A percentile compares a stretch with the other conserved stretches of the same genome.
phyloP scores from a whole-genome alignment of 2,329 filamentous ascomycete species.

The Thielaviopsis musarum region DNA sequence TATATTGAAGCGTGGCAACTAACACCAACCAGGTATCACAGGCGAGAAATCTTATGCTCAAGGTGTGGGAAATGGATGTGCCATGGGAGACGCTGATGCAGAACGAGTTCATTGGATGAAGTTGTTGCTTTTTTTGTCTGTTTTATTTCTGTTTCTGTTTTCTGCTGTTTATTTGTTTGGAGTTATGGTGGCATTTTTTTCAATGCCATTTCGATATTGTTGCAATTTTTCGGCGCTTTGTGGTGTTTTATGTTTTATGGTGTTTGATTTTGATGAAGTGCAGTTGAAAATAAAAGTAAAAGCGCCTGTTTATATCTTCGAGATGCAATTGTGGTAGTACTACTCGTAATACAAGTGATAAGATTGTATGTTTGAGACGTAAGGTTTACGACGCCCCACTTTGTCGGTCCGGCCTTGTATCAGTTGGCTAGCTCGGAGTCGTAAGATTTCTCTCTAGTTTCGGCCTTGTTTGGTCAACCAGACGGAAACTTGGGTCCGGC shows the following conservation, averaged over 20 bases:
- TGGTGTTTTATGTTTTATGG: neutral
- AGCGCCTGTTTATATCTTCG: neutral
- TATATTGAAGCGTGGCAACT: neutral
- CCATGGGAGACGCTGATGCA: conserved; percentile 52
- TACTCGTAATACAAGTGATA: neutral
- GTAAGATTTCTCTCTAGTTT: neutral
- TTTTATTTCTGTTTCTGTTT: neutral
- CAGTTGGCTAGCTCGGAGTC: neutral
- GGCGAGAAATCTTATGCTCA: conserved; percentile 49
- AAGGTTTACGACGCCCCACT: neutral
- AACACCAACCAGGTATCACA: conserved; percentile 30
- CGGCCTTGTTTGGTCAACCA: neutral
- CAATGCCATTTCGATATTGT: neutral
- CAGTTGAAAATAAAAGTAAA: neutral
- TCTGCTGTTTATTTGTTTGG: neutral
- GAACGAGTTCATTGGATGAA: conserved; percentile 51
- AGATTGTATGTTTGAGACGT: neutral
- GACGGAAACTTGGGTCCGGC: no score
- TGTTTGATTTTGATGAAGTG: neutral
- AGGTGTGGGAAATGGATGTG: conserved; percentile 49
- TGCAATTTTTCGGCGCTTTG: neutral
- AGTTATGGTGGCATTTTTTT: neutral
- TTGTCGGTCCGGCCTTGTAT: neutral
- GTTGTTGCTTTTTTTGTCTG: neutral
- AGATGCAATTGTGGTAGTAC: neutral